Percentiles rank a stretch among this genome's conserved stretches.
phyloP scores from a whole-genome alignment of 1,139 yeast genomes.

The Komagataea norvegica region DNA sequence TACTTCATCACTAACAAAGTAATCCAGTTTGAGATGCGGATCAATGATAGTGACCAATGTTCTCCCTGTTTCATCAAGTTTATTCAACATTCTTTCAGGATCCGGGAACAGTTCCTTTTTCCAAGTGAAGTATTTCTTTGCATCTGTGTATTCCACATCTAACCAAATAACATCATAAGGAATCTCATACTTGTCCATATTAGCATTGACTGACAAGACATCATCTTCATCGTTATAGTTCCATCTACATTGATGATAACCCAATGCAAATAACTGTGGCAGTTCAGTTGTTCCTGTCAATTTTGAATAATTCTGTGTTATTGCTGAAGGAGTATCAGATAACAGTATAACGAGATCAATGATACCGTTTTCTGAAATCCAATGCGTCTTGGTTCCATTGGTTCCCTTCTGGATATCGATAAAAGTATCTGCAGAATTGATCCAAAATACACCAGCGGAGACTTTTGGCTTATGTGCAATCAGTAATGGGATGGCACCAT shows the following conservation, averaged over 20 bases:
- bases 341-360: constrained; percentile 70
- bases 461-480: constrained; percentile 56
- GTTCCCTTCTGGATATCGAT: constrained; percentile 54
- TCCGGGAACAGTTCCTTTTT: constrained; percentile 66
- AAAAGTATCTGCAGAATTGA: constrained; percentile 90
- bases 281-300: constrained; percentile 72
- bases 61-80: constrained; percentile 67
- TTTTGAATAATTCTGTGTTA: constrained; percentile 58
- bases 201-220: constrained; percentile 60
- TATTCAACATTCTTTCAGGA: constrained; percentile 60
- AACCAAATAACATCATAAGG: constrained; percentile 96
- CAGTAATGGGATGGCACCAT: constrained; percentile 89
- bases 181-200: constrained; percentile 68
- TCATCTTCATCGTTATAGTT: constrained; percentile 87
- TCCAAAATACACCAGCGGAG: constrained; percentile 83
- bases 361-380: constrained; percentile 91
- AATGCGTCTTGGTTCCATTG: constrained; percentile 52
- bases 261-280: constrained; percentile 80
- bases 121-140: constrained; percentile 92
- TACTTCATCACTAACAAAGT: constrained; percentile 55
- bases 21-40: constrained; percentile 79
- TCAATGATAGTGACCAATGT: constrained; percentile 83
- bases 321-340: constrained; percentile 55
- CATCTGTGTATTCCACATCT: constrained; percentile 86
- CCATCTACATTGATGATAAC: constrained; percentile 97